phyloP scores from a whole-genome alignment of 306 rosid species.

The Spatholobus suberectus region DNA sequence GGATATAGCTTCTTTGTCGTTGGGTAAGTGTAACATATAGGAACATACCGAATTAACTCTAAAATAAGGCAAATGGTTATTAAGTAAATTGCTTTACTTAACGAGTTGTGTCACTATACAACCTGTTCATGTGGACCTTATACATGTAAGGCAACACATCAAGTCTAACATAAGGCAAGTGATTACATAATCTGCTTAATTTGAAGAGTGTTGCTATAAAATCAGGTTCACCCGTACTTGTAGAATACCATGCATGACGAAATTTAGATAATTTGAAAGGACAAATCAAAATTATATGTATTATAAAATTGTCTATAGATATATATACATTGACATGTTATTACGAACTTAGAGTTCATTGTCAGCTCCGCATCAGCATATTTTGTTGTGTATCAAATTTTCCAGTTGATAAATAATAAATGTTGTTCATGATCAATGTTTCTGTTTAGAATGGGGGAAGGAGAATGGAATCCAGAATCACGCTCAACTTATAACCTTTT shows the following conservation, averaged over 20 bases:
- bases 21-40: constrained; percentile 61
- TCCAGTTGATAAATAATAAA: neutral
- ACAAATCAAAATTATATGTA: neutral
- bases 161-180: neutral
- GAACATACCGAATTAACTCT: too few species aligned
- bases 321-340: neutral
- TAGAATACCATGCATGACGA: neutral
- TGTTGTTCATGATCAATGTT: constrained; percentile 16
- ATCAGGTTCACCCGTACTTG: neutral
- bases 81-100: neutral
- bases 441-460: constrained; percentile 52
- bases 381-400: neutral
- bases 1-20: constrained; percentile 77
- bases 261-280: neutral
- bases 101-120: neutral
- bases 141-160: neutral
- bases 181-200: neutral
- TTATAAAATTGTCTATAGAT: neutral
- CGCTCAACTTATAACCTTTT: constrained; percentile 53
- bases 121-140: neutral
- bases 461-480: constrained; percentile 51
- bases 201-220: neutral
- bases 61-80: neutral
- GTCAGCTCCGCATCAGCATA: neutral
- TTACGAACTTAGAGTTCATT: neutral